Conservation (phyloP, 2,329 filamentous ascomycete species). For the Aspergillus quadrilineatus region DNA sequence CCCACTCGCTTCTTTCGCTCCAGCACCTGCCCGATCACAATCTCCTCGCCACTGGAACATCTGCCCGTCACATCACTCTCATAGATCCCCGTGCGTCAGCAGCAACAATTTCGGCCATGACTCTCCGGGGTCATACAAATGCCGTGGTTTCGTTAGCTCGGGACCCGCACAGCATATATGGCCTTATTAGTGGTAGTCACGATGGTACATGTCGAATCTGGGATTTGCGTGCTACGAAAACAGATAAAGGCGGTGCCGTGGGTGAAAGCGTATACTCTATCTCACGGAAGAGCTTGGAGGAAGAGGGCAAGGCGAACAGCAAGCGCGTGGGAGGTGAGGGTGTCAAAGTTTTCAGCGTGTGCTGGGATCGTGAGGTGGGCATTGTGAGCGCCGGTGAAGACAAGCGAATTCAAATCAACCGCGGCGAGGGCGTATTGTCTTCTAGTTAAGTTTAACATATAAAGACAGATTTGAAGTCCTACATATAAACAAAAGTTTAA, state of each 20-base stretch:
- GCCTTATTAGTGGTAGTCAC: constrained; percentile 84
- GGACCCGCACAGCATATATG: constrained; percentile 69
- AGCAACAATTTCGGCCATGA: constrained; percentile 76
- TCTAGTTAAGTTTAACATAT: constrained; percentile 28
- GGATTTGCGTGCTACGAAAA: constrained; percentile 75
- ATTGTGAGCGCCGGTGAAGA: constrained; percentile 93
- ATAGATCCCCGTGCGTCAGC: constrained; percentile 83
- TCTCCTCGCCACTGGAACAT: constrained; percentile 72
- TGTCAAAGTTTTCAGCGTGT: constrained; percentile 83
- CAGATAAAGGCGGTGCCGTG: constrained; percentile 57
- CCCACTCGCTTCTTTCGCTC: constrained; percentile 78
- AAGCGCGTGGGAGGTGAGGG: constrained; percentile 73
- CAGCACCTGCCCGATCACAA: constrained; percentile 67
- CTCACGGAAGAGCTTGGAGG: constrained; percentile 68
- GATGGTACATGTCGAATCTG: constrained; percentile 92
- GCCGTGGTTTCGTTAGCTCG: constrained; percentile 59
- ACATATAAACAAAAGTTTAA: constrained; percentile 32
- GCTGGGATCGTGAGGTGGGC: constrained; percentile 81
- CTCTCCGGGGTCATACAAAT: constrained; percentile 86
- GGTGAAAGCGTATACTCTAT: constrained; percentile 77
- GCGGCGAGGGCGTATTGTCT: constrained; percentile 54
- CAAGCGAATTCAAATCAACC: constrained; percentile 90
- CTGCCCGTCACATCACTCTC: constrained; percentile 84
- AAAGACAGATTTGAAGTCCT: constrained; percentile 31
- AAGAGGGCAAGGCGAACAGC: constrained; percentile 58